Evolutionary conservation across 352 stramenopile species (phyloP), one percentile per base, ranked within the genome.

Genomic region (Phytophthora citricola): DNA sequence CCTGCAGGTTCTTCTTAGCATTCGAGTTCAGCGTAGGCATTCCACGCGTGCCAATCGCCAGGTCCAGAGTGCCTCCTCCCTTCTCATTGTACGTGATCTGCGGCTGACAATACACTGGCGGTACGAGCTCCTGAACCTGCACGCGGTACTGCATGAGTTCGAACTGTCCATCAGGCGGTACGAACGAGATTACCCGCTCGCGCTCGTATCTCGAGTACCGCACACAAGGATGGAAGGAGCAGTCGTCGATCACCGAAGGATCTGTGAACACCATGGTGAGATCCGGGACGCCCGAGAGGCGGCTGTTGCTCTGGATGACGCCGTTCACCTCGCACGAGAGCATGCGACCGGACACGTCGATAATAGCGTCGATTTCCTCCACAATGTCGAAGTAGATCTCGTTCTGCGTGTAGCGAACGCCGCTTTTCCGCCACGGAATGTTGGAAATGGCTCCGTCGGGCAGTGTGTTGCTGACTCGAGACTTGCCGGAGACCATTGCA

Each of bases 371-470:
- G 29, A 99, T 92, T 74, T 98, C 96, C 80, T 99, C 97, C 0
- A 99, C 84, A 71, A 99, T 98, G 74, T 99, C 97, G 61, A 99
- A 96, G 77, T 99, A 99, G 50, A 99, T 98, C 81, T 99, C 97
- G 83, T 99, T 99, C 66, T 93, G 87, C 49, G 86, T 92, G 76
- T 99, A 99, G 45, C 90, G 90, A 52, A 99, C 97, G 53, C 91
- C 95, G 47, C 89, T 94, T 65, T 98, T 98, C 65, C 97, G 84
- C 97, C 97, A 99, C 22, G 97, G 97, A 77, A 99, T 99, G 72
- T 96, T 98, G 32, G 91, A 98, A 27, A 98, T 86, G 2, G 95
- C 96, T 7, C 95, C 94, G 43, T 93, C 93, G 0, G 93, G 94
- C 15, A 98, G 71, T 47, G 87, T 93, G 55, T 98, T 97, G 61